A percentile compares a stretch with the other conserved stretches of the same genome.
Evolutionary conservation across 1,284 basidiomycete genomes (phyloP).

Genomic region (Rhizoctonia solani): DNA sequence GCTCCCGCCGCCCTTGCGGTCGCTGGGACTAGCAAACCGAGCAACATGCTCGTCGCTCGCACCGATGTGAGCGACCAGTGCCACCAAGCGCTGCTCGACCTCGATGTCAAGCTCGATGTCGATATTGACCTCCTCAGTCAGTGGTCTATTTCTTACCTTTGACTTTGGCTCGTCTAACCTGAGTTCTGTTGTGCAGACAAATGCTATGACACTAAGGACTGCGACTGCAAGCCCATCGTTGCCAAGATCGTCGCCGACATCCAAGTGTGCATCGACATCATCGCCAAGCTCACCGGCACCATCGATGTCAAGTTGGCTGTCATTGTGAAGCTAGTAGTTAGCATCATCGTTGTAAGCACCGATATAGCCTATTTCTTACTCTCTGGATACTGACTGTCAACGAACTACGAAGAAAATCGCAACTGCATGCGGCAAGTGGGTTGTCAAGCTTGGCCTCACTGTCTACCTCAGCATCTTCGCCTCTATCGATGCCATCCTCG

Average conservation of each 20-base stretch:
- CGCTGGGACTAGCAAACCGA: neutral
- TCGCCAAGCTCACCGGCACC: conserved; percentile 9
- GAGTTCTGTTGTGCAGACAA: neutral
- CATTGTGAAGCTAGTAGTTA: neutral
- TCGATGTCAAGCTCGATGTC: neutral
- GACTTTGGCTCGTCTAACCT: neutral
- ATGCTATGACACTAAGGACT: neutral
- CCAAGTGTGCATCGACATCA: neutral
- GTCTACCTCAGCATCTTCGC: neutral
- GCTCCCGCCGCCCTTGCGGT: neutral
- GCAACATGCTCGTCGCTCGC: conserved; percentile 16
- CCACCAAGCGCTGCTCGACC: neutral
- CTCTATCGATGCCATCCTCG: neutral
- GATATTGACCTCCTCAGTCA: neutral
- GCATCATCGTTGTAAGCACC: conserved; percentile 4
- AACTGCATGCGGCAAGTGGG: neutral
- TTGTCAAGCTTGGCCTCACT: neutral
- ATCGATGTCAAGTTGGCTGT: conserved; percentile 10
- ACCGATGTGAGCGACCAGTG: conserved; percentile 1
- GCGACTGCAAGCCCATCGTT: conserved; percentile 4
- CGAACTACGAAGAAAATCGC: neutral
- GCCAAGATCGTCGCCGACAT: neutral
- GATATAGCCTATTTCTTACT: neutral
- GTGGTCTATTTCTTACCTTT: neutral
- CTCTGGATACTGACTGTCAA: neutral